phyloP scores from a whole-genome alignment of 2,329 filamentous ascomycete species.

The Epichloe festucae region DNA sequence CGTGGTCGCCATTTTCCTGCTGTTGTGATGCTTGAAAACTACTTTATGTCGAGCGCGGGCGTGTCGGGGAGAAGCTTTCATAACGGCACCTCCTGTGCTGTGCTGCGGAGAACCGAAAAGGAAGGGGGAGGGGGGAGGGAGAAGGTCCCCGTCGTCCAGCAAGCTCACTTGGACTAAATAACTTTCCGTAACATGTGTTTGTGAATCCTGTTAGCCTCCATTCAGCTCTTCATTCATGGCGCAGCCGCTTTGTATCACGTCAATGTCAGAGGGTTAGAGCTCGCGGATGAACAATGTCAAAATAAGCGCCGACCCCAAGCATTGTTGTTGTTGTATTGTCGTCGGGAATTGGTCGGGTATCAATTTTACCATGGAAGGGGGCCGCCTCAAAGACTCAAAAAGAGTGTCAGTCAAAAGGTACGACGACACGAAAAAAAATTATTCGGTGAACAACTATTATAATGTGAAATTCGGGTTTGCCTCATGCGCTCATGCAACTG shows the following conservation, averaged over 20 bases:
- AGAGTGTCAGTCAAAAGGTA: too few species aligned
- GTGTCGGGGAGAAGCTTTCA: conserved; percentile 5
- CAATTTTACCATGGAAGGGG: conserved; percentile 1
- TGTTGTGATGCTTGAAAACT: conserved; percentile 5
- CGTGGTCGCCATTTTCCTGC: conserved; percentile 5
- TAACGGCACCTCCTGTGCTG: conserved; percentile 1
- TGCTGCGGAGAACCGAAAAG: not conserved
- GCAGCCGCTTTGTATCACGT: conserved; percentile 1
- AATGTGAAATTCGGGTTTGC: too few species aligned
- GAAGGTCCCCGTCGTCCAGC: not conserved
- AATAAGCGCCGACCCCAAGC: not conserved
- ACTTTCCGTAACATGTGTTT: not conserved
- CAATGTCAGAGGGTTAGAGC: not conserved
- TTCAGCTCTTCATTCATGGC: not conserved
- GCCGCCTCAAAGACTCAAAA: not conserved
- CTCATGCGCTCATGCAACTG: too few species aligned
- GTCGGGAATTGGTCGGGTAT: conserved; percentile 13
- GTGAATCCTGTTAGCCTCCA: not conserved
- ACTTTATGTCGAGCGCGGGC: conserved; percentile 4
- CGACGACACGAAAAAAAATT: too few species aligned
- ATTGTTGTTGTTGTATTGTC: conserved; percentile 6
- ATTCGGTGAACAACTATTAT: too few species aligned
- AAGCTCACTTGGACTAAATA: conserved; percentile 2
- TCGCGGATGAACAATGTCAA: conserved; percentile 3
- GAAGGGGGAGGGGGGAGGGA: not conserved